Conservation (phyloP, 306 rosid species). For the Corylus americana region DNA sequence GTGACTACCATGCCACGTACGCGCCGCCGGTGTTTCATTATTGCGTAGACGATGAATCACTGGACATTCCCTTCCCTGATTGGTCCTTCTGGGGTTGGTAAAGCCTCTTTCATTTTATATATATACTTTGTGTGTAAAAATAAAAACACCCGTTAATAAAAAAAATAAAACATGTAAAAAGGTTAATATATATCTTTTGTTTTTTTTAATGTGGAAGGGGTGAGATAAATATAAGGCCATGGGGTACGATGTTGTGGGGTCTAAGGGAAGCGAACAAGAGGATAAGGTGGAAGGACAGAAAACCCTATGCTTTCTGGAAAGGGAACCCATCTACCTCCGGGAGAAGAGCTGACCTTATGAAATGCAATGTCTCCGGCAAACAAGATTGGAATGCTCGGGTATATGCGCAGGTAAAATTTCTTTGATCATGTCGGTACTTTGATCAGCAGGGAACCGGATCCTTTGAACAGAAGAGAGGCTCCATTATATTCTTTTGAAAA, state of each 20-base stretch:
- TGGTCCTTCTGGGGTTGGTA: constrained; percentile 73
- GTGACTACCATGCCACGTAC: neutral
- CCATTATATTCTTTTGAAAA: no score
- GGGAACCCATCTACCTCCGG: constrained; percentile 35
- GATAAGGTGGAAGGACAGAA: constrained; percentile 44
- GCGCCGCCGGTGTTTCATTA: constrained; percentile 56
- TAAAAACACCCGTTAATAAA: no score
- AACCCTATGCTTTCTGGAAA: constrained; percentile 57
- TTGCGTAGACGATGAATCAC: constrained; percentile 30
- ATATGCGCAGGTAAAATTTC: constrained; percentile 32
- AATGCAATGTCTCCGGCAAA: constrained; percentile 36
- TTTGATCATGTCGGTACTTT: neutral
- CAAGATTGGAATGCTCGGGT: constrained; percentile 45
- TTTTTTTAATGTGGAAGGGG: constrained; percentile 29
- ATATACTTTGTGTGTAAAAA: no score
- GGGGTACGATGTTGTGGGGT: constrained; percentile 29
- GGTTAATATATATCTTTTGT: neutral
- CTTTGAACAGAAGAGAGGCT: no score
- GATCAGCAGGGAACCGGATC: no score
- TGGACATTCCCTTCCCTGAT: constrained; percentile 55
- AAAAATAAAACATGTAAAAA: no score
- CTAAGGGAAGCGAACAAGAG: constrained; percentile 37
- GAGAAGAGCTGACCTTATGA: constrained; percentile 24
- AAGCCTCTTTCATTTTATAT: neutral
- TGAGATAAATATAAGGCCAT: constrained; percentile 47